A percentile compares a stretch with the other conserved stretches of the same genome.
Conservation (phyloP, 2,329 filamentous ascomycete genomes). For the Ampelomyces quisqualis region DNA sequence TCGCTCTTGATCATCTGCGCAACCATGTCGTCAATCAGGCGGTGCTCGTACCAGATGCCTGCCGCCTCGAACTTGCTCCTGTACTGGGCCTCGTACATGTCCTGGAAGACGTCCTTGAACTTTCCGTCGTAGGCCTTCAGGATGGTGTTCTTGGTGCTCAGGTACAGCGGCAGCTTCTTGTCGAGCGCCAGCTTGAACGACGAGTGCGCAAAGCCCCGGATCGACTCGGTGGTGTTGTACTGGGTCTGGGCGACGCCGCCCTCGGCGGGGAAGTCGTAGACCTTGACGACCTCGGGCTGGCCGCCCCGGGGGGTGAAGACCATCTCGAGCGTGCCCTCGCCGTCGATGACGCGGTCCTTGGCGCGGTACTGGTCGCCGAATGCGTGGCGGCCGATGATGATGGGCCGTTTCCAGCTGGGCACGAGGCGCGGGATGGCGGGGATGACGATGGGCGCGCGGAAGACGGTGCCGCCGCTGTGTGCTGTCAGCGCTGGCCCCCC, state of each 20-base stretch:
- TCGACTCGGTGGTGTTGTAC: slow-evolving; percentile 98
- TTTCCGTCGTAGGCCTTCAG: slow-evolving; percentile 97
- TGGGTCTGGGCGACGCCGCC: slow-evolving; percentile 91
- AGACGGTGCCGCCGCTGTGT: slow-evolving; percentile 81
- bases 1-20: slow-evolving; percentile 99
- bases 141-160: slow-evolving; percentile 99
- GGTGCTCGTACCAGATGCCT: slow-evolving; percentile 98
- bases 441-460: slow-evolving; percentile 98
- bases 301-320: slow-evolving; percentile 85
- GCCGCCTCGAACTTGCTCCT: slow-evolving; percentile 85
- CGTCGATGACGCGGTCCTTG: slow-evolving; percentile 82
- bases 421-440: slow-evolving; percentile 89
- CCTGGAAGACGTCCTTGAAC: slow-evolving; percentile 99
- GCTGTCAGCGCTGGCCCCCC: slow-evolving; percentile 20
- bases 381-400: slow-evolving; percentile 97
- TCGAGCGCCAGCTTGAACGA: slow-evolving; percentile 92
- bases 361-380: slow-evolving; percentile 99
- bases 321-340: slow-evolving; percentile 87
- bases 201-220: slow-evolving; percentile 90
- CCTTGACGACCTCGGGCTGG: slow-evolving; percentile 80
- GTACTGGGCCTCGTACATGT: slow-evolving; percentile 87
- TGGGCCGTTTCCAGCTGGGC: slow-evolving; percentile 97
- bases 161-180: slow-evolving; percentile 91
- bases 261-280: slow-evolving; percentile 83
- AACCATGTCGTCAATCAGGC: slow-evolving; percentile 99